Evolutionary conservation across 495 filamentous ascomycete genomes (phyloP), one percentile per base, ranked within the genome.

Genomic region (Xanthoparmelia taractica): DNA sequence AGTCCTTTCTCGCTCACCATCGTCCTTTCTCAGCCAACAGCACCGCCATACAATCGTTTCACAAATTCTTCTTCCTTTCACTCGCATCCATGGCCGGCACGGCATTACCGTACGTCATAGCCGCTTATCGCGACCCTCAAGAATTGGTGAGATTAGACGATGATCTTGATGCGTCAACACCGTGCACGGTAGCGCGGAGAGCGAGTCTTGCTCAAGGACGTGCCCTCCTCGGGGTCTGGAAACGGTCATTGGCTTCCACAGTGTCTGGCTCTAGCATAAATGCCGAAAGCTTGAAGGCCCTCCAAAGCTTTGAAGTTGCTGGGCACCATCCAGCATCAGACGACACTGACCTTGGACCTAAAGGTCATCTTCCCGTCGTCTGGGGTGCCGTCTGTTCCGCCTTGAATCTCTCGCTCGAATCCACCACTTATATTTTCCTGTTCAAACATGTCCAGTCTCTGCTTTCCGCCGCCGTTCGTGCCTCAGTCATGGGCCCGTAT

Each of bases 401-500:
- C 7, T 81, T 89, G 63, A 82, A 84, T 0, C 73, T 96, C 33
- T 72, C 79, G 38, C 67, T 81, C 8, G 77, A 79, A n/a, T 83
- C 90, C 57, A 77, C 91, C 15, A 85, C 88, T 7, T 96, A 96
- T 73, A 78, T 93, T 6, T 97, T 92, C 73, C 76, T 98, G 70
- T 77, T 97, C 61, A 86, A 87, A 60, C 94, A 97, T 73, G 88
- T 87, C 23, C 94, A 96, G 73, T 90, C 93, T 2, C 77, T 97
- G 33, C 76, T 96, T 13, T 92, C 89, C 63, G 94, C 94, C 2
- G 95, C 88, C 4, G 93, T 99, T 63, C 78, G 94, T 17, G 89
- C 94, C 33, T 85, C 88, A 29, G 84, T 96, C 41, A 85, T 97
- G 76, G 94, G 94, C 0, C 93, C 95, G 25, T 99, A 97, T 72